Evolutionary conservation across 768 basidiomycete species (phyloP), one percentile per base, ranked within the genome.

Genomic region (Asterophora lycoperdoides): DNA sequence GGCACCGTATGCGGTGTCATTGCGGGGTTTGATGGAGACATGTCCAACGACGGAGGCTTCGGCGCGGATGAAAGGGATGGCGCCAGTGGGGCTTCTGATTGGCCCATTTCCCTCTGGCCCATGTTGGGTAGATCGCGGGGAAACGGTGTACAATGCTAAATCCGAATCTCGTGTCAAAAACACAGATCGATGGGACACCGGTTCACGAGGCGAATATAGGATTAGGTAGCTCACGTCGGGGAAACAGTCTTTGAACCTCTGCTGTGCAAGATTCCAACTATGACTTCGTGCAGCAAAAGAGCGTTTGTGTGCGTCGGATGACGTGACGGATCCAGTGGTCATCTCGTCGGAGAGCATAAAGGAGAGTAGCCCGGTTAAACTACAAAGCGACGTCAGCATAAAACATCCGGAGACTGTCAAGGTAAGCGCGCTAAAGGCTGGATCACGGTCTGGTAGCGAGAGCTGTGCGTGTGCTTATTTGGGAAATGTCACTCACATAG

Each of bases 281-380:
- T 99, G 95, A 61, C 88, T 92, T 44, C 82, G 77, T 5, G 72
- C 68, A 0, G 95, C 93, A 52, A 92, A 84, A 0, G 70, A 64
- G 32, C 79, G 80, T 68, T 93, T 95, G 60, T 97, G 87, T 5
- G 76, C 71, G 35, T 88, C 86, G 11, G 83, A 79, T 1, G 89
- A 85, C 6, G 80, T 89, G 26, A 94, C 82, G 1, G 89, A 91
- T 8, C 95, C 95, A 0, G 95, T 96, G 0, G 96, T 98, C 79
- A 97, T 93, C 68, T 96, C 93, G 57, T 96, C 91, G 1, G 89
- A 84, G 41, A 94, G 75, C 93, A 95, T 95, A 71, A 96, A 96
- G 4, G 89, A 92, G 41, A 95, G 70, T 15, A 98, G 75, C 15
- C 96, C 96, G 5, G 93, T 97, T 57, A 95, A 76, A 68, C 93